Base-by-base conservation (phyloP, 2,329 filamentous ascomycete species). In the Botrytis aclada region DNA sequence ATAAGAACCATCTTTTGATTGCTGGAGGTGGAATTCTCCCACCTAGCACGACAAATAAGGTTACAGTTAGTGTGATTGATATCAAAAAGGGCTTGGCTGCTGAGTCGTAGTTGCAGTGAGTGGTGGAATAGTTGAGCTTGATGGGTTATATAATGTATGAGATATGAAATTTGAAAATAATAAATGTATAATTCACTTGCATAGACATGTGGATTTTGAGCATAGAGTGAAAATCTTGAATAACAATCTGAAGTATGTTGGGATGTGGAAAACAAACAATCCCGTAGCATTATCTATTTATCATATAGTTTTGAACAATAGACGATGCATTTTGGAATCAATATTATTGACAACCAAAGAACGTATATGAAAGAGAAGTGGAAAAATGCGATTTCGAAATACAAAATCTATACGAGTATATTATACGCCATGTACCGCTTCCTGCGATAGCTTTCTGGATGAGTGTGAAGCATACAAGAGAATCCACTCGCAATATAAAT, bases 11-110 rank as follows among this genome's bases (percentile, higher is more conserved):
- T 71, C 71, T 81, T 54, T 71, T 81, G 16, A 79, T 81, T 58
- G 76, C 78, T 64, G 80, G 80, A 2, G 80, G 73, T 47, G 80
- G 80, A 14, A n/a, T 69, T 7, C 73, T 81, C 29, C 78, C 78
- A 2, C 79, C 79, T 29, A 76, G 74, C 43, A 79, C 76, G 2
- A 77, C 78, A 4, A 81, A 81, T 56, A 78, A 64, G 29, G 74
- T 81, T 22, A 79, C 79, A 16, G 78, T 79, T 10, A 80, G 77
- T 74, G 80, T 81, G 29, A 78, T 80, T 69, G 78, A 80, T 73
- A 60, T 80, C 25, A 45, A 72, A 65, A 67, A 76, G 65, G 74
- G 75, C 25, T 58, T 79, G 72, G 51, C 51, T 29, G 64, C 64
- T 3, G 64, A 66, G 32, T 66, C 64, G 45, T 66, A 62, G 34